Percentiles rank a stretch among this genome's conserved stretches.
Conservation (phyloP, 306 rosid genomes). For the Erythrophleum fordii region DNA sequence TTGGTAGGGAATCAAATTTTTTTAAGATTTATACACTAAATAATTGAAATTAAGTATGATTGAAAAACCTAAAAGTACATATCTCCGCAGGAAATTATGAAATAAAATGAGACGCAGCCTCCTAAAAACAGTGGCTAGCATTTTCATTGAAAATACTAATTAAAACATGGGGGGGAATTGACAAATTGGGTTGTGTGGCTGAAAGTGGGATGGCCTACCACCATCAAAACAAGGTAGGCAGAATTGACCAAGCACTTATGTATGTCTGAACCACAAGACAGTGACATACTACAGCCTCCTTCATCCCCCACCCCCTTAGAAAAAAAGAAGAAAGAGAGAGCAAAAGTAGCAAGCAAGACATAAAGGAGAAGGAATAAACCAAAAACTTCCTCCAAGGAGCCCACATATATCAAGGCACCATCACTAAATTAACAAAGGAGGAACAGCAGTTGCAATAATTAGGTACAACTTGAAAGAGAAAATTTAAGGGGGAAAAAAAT, state of each 20-base stretch:
- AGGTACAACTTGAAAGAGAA: background rate
- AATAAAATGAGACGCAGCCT: slow-evolving; percentile 16
- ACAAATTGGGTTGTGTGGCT: slow-evolving; percentile 4
- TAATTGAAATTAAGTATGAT: too few relatives aligned
- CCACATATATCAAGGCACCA: background rate
- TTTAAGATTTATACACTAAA: too few relatives aligned
- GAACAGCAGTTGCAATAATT: background rate
- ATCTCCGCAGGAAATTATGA: too few relatives aligned
- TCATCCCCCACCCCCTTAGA: background rate
- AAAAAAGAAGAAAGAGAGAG: background rate
- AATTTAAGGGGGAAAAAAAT: too few relatives aligned
- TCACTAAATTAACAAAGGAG: background rate
- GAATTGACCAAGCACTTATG: slow-evolving; percentile 27
- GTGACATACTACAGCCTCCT: background rate
- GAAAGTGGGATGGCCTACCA: slow-evolving; percentile 37
- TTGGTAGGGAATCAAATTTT: too few relatives aligned
- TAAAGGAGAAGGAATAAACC: background rate
- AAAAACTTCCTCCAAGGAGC: background rate
- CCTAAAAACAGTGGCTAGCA: slow-evolving; percentile 1
- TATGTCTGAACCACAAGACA: too few relatives aligned
- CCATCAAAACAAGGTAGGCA: slow-evolving; percentile 29
- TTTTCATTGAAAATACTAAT: slow-evolving; percentile 18
- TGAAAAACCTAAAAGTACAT: too few relatives aligned
- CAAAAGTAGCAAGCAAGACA: background rate
- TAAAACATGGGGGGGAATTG: slow-evolving; percentile 12